Conservation (phyloP, 1,139 yeast species). For the Geotrichum phurueaensis region DNA sequence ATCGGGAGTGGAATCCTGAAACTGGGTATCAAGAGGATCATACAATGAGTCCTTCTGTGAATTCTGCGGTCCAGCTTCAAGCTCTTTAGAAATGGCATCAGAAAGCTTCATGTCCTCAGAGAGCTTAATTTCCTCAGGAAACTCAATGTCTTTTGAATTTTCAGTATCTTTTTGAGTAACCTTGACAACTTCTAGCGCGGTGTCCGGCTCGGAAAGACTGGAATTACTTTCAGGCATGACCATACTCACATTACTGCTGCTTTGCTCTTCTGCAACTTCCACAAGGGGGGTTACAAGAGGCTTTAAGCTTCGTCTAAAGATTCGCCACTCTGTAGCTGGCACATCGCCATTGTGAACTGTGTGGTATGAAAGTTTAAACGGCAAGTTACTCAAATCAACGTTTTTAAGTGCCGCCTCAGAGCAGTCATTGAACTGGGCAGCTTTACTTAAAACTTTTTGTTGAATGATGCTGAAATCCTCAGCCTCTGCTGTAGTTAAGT, state of each 20-base stretch:
- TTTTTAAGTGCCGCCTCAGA: neutral
- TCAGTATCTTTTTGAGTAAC: neutral
- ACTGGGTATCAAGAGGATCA: neutral
- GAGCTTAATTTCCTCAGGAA: neutral
- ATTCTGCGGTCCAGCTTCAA: neutral
- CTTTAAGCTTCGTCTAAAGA: neutral
- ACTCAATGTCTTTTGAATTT: neutral
- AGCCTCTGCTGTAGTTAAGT: constrained; percentile 46
- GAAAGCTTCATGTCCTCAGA: neutral
- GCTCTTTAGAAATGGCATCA: neutral
- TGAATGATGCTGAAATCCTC: constrained; percentile 52
- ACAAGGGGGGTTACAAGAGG: neutral
- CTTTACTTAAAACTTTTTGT: constrained; percentile 39
- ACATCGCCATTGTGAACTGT: neutral
- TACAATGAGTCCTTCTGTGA: neutral
- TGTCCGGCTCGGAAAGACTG: neutral
- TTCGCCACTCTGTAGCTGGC: constrained; percentile 9
- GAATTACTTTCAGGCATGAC: neutral
- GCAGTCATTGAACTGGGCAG: neutral
- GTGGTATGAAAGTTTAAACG: neutral
- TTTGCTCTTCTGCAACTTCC: neutral
- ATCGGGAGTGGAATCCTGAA: neutral
- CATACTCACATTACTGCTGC: neutral
- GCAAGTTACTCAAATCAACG: neutral
- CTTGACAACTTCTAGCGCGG: neutral